These are phyloP conservation scores for Fusarium sp. DNA, from an alignment of 2,329 filamentous ascomycete species.

Conservation along the genomic window DNA sequence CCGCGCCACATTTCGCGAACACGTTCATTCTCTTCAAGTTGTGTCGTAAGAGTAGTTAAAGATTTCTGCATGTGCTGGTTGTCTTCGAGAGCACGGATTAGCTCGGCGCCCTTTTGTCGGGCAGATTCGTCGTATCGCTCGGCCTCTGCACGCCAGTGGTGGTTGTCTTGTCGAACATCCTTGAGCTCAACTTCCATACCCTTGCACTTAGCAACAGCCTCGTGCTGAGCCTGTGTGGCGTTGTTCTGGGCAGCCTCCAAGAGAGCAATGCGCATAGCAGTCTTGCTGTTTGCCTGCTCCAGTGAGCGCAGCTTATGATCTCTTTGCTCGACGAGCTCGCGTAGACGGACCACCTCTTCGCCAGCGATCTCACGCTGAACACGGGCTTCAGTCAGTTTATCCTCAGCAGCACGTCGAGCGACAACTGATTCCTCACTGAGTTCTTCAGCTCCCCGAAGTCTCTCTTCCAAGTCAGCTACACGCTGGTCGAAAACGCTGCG, in stretches of 20 bases:
- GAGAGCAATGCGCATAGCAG: constrained; percentile 70
- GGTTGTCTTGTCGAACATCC: constrained; percentile 66
- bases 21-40: constrained; percentile 87
- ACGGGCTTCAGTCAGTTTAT: constrained; percentile 78
- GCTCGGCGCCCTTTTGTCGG: constrained; percentile 61
- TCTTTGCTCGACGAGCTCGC: constrained; percentile 74
- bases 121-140: constrained; percentile 67
- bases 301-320: constrained; percentile 72
- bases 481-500: constrained; percentile 69
- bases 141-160: constrained; percentile 72
- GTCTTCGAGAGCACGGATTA: constrained; percentile 62
- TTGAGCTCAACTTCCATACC: constrained; percentile 66
- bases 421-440: constrained; percentile 73
- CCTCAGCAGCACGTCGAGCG: constrained; percentile 74
- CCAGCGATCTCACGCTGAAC: constrained; percentile 74
- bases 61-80: constrained; percentile 81
- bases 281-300: constrained; percentile 67
- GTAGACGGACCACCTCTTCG: constrained; percentile 78
- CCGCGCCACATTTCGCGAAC: constrained; percentile 85
- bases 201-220: constrained; percentile 67
- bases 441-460: constrained; percentile 71
- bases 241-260: constrained; percentile 75
- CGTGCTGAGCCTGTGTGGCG: constrained; percentile 64
- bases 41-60: constrained; percentile 78
- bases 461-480: constrained; percentile 76